phyloP scores from a whole-genome alignment of 495 filamentous ascomycete genomes.

The Xylaria telfairii region DNA sequence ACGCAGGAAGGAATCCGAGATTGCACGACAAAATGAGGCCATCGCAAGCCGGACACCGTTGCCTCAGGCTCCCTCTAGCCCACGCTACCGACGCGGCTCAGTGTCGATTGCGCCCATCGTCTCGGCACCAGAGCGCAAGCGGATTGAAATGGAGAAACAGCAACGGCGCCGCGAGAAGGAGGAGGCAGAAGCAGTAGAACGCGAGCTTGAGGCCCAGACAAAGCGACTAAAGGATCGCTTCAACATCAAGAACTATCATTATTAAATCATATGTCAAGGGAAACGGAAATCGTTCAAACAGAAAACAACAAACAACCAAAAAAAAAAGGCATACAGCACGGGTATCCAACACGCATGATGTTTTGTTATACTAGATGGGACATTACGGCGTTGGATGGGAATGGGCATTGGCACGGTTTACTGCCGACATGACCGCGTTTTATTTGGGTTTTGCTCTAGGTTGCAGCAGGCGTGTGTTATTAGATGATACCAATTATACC shows the following conservation, averaged over 20 bases:
- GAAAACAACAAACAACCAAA: neutral
- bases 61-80: conserved; percentile 18
- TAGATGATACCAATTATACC: conserved; percentile 27
- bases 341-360: conserved; percentile 3
- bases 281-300: neutral
- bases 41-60: conserved; percentile 37
- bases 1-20: conserved; percentile 44
- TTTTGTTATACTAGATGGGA: conserved; percentile 21
- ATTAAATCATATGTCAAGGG: neutral
- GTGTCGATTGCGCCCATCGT: conserved; percentile 30
- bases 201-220: conserved; percentile 36
- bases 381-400: conserved; percentile 1
- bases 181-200: conserved; percentile 22
- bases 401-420: conserved; percentile 11
- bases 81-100: conserved; percentile 39
- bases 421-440: neutral
- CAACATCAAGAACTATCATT: conserved; percentile 3
- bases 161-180: conserved; percentile 23
- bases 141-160: conserved; percentile 19
- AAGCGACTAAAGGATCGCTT: conserved; percentile 35
- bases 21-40: conserved; percentile 41
- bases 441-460: conserved; percentile 9
- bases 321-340: neutral
- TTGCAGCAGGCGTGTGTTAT: conserved; percentile 19
- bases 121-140: conserved; percentile 33